Evolutionary conservation across 148 eudicot species (phyloP), one percentile per base, ranked within the genome.

Genomic region (Amaranthus cruentus): DNA sequence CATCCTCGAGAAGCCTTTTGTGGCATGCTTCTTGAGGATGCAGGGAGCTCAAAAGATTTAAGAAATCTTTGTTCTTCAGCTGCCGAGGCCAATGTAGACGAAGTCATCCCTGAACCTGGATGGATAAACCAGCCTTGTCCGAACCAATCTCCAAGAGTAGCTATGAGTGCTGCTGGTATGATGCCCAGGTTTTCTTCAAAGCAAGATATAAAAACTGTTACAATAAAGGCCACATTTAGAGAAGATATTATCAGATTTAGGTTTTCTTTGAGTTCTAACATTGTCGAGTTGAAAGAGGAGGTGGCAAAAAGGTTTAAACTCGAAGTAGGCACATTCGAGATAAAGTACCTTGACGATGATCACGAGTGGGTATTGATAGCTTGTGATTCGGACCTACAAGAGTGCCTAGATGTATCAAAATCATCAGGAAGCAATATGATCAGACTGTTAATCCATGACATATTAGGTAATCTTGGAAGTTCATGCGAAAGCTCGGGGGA

Each of bases 271-370:
- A 60, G 73, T n/a, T 85, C 90, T 21, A 87, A 87, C 66, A 83
- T 89, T 18, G 77, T 75, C 13, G 86, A 80, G 71, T 66, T 93
- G 66, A 87, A 70, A 58, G 94, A 93, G 65, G 94, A 90, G 76
- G 90, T 90, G 60, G 84, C 90, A 8, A 89, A 83, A 79, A 88
- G 98, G 85, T 74, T 93, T 60, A 87, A 89, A 75, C 74, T 93
- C 11, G 96, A 89, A 78, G 81, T 83, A 48, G 98, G 92, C 48
- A 88, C 88, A 7, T 90, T 89, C 11, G 91, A 90, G 80, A 84
- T 93, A 21, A 93, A 90, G 85, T 89, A 93, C 78, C 82, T 88
- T 9, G 98, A 93, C 58, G 96, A 93, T 21, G 98, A 93, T 75
- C 89, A 87, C 9, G 94, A 93, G 74, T 86, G 89, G 91, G 92